These are phyloP conservation scores for Globisporangium perplexum DNA, from an alignment of 352 stramenopile species.

Conservation along the genomic window DNA sequence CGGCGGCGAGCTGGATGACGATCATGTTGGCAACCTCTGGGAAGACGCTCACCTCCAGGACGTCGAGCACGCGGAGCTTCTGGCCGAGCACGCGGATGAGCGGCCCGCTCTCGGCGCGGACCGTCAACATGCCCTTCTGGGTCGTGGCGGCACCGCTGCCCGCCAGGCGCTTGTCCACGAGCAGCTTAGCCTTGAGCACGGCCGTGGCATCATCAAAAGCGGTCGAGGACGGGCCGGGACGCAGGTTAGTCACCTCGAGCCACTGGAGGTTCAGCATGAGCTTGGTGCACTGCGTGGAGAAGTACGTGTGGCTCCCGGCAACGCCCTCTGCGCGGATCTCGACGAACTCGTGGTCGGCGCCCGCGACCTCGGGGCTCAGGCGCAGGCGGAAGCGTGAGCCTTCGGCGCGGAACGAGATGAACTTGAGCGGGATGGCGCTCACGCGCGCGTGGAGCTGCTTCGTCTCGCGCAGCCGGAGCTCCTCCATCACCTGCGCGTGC, in stretches of 20 bases:
- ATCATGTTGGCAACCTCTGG: slow-evolving; percentile 81
- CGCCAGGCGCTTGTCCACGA: slow-evolving; percentile 52
- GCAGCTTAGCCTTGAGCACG: slow-evolving; percentile 63
- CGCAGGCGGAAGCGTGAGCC: slow-evolving; percentile 53
- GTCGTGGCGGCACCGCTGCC: slow-evolving; percentile 26
- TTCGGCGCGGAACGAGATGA: slow-evolving; percentile 61
- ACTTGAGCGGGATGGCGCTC: slow-evolving; percentile 41
- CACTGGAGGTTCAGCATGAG: slow-evolving; percentile 71
- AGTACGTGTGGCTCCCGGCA: slow-evolving; percentile 63
- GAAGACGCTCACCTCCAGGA: slow-evolving; percentile 81
- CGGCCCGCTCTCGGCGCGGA: slow-evolving; percentile 70
- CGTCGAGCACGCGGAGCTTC: slow-evolving; percentile 65
- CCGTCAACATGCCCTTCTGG: slow-evolving; percentile 68
- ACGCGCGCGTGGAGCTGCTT: slow-evolving; percentile 35
- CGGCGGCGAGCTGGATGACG: slow-evolving; percentile 70
- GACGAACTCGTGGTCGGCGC: slow-evolving; percentile 66
- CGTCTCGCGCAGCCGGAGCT: slow-evolving; percentile 54
- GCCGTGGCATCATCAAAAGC: slow-evolving; percentile 70
- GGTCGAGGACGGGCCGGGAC: slow-evolving; percentile 63
- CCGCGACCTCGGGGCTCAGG: slow-evolving; percentile 48
- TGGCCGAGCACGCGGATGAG: slow-evolving; percentile 57
- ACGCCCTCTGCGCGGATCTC: slow-evolving; percentile 59
- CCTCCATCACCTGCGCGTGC: slow-evolving; percentile 54
- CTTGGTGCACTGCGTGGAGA: slow-evolving; percentile 66
- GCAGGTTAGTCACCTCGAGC: slow-evolving; percentile 79